phyloP scores from a whole-genome alignment of 2,329 filamentous ascomycete genomes.

The Cytospora piceae region DNA sequence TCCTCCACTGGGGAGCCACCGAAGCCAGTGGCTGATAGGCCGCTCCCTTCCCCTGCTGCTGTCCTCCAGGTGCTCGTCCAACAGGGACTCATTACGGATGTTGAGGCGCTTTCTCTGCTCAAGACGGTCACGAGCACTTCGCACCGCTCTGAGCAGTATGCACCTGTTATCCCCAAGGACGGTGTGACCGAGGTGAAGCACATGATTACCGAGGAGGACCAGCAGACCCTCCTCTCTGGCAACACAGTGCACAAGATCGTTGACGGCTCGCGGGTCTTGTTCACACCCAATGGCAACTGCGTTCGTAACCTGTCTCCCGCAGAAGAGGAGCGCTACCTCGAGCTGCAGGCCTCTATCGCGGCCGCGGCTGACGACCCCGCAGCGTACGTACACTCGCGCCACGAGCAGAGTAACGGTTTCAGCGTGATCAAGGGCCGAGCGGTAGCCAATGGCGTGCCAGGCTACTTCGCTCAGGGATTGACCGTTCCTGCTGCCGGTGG shows the following conservation, averaged over 20 bases:
- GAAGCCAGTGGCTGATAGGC: slow-evolving; percentile 23
- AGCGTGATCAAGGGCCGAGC: slow-evolving; percentile 66
- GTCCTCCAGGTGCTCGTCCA: slow-evolving; percentile 30
- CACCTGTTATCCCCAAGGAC: slow-evolving; percentile 33
- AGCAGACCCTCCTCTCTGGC: slow-evolving; percentile 57
- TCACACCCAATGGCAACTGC: slow-evolving; percentile 77
- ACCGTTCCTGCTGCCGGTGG: slow-evolving; percentile 43
- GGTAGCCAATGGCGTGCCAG: slow-evolving; percentile 65
- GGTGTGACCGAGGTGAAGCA: slow-evolving; percentile 48
- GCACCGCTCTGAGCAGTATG: slow-evolving; percentile 40
- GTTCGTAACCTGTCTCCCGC: slow-evolving; percentile 71
- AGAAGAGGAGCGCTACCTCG: slow-evolving; percentile 72
- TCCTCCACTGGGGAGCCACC: slow-evolving; percentile 18
- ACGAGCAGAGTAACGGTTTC: slow-evolving; percentile 61
- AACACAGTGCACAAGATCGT: slow-evolving; percentile 64
- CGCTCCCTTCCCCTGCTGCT: slow-evolving; percentile 19
- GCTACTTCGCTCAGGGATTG: slow-evolving; percentile 59
- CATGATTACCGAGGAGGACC: slow-evolving; percentile 58
- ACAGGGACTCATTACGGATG: slow-evolving; percentile 25
- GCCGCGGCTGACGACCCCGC: slow-evolving; percentile 55
- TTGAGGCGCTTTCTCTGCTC: slow-evolving; percentile 46
- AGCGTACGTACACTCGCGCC: slow-evolving; percentile 59
- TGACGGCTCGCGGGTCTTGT: slow-evolving; percentile 68
- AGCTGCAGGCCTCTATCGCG: slow-evolving; percentile 65
- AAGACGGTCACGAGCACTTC: slow-evolving; percentile 41